These are phyloP conservation scores for Neurospora sp. DNA, from an alignment of 495 filamentous ascomycete genomes.

Conservation along the genomic window DNA sequence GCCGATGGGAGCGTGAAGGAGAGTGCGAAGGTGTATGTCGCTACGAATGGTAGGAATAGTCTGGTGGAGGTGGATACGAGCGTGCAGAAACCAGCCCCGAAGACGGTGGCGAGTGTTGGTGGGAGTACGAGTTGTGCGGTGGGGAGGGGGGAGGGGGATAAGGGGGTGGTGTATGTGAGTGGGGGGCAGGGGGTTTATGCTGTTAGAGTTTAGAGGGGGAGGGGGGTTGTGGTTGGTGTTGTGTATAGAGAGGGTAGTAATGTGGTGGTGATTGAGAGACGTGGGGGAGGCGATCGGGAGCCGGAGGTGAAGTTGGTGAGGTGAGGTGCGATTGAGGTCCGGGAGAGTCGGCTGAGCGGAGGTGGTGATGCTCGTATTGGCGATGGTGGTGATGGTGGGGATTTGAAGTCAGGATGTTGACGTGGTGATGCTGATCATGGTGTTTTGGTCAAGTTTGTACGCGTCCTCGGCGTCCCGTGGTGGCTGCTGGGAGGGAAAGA, in stretches of 20 bases:
- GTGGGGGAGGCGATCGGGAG: not conserved
- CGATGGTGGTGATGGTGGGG: not conserved
- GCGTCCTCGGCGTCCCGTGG: not conserved
- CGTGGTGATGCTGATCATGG: not conserved
- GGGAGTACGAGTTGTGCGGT: conserved; percentile 28
- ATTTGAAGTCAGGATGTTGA: no score
- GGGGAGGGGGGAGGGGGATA: conserved; percentile 30
- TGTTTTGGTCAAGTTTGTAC: not conserved
- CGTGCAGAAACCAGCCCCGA: conserved; percentile 15
- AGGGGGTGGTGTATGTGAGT: conserved; percentile 28
- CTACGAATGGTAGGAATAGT: conserved; percentile 27
- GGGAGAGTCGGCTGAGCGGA: rapidly evolving
- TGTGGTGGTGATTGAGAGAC: no score
- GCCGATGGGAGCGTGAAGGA: no score
- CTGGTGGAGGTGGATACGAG: conserved; percentile 30
- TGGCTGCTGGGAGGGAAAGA: not conserved
- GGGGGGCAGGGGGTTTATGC: conserved; percentile 23
- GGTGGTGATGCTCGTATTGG: not conserved
- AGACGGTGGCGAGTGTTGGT: conserved; percentile 19
- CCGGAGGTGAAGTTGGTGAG: not conserved
- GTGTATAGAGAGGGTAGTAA: no score
- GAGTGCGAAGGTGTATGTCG: conserved; percentile 30
- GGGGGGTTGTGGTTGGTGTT: not conserved
- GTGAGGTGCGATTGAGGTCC: not conserved
- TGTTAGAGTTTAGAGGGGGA: conserved; percentile 1